Conservation (phyloP, 2,329 filamentous ascomycete genomes). For the Stenocarpella maydis region DNA sequence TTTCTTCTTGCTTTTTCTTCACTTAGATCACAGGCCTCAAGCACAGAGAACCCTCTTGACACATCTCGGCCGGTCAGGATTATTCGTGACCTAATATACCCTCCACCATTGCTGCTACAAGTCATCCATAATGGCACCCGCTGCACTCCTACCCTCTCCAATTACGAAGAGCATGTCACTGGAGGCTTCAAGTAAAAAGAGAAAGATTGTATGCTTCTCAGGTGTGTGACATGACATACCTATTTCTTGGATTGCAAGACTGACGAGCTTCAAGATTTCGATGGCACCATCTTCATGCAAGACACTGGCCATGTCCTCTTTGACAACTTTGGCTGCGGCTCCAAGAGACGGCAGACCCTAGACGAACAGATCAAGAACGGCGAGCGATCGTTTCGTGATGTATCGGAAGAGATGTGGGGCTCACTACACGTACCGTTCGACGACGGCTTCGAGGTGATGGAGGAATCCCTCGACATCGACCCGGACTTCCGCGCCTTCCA, state of each 20-base stretch:
- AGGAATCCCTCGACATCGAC: constrained; percentile 68
- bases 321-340: constrained; percentile 70
- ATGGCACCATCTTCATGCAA: constrained; percentile 77
- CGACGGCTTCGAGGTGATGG: constrained; percentile 72
- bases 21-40: not conserved
- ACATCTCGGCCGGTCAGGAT: too few species aligned
- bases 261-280: constrained; percentile 61
- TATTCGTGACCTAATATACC: too few species aligned
- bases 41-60: not conserved
- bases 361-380: constrained; percentile 72
- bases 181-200: constrained; percentile 50
- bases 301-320: constrained; percentile 75
- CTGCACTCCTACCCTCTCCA: too few species aligned
- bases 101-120: not conserved
- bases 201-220: constrained; percentile 67
- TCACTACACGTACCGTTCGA: constrained; percentile 73
- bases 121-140: constrained; percentile 36
- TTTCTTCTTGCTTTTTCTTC: not conserved
- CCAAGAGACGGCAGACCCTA: constrained; percentile 61
- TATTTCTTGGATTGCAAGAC: not conserved
- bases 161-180: constrained; percentile 41
- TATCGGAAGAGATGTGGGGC: constrained; percentile 77
- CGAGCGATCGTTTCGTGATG: constrained; percentile 72
- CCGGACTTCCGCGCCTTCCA: constrained; percentile 71
- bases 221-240: constrained; percentile 47